Percentiles rank a stretch among this genome's conserved stretches.
These are phyloP conservation scores for Lachnellula arida DNA, from an alignment of 2,329 filamentous ascomycete species.

Conservation along the genomic window DNA sequence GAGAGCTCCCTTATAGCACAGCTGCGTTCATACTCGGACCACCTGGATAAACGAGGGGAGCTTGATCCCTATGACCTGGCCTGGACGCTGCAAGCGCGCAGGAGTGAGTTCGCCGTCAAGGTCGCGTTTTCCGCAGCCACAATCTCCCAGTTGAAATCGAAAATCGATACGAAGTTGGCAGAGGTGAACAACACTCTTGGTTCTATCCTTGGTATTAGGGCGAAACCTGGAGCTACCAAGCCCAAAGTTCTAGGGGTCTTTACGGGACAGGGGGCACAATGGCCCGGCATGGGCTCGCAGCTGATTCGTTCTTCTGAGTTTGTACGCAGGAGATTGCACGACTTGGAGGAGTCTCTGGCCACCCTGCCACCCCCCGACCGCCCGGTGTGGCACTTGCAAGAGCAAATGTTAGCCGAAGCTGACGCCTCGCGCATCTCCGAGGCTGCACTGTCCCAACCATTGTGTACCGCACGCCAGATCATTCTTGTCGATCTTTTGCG, in stretches of 20 bases:
- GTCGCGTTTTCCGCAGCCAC: slow-evolving; percentile 5
- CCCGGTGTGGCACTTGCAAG: slow-evolving; percentile 28
- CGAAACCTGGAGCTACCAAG: too few species aligned
- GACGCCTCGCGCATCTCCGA: slow-evolving; percentile 35
- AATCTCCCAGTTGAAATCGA: slow-evolving; percentile 5
- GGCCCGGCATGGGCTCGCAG: slow-evolving; percentile 7
- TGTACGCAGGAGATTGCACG: neutral
- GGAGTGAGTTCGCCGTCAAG: neutral
- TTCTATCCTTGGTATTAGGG: too few species aligned
- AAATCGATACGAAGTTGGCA: slow-evolving; percentile 6
- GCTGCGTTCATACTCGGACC: neutral
- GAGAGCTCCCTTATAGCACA: neutral
- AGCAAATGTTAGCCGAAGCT: slow-evolving; percentile 19
- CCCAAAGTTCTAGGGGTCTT: slow-evolving; percentile 3
- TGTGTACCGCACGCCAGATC: slow-evolving; percentile 43
- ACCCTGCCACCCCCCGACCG: slow-evolving; percentile 10
- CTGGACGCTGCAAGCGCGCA: slow-evolving; percentile 3
- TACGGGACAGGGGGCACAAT: slow-evolving; percentile 12
- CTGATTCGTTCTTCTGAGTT: slow-evolving; percentile 4
- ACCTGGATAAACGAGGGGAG: neutral
- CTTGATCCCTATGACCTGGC: neutral
- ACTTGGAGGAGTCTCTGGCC: neutral
- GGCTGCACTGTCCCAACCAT: slow-evolving; percentile 29
- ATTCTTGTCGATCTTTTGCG: slow-evolving; percentile 38
- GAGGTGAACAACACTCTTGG: too few species aligned